Evolutionary conservation across 352 stramenopile species (phyloP), one percentile per base, ranked within the genome.

Genomic region (Globisporangium polare): DNA sequence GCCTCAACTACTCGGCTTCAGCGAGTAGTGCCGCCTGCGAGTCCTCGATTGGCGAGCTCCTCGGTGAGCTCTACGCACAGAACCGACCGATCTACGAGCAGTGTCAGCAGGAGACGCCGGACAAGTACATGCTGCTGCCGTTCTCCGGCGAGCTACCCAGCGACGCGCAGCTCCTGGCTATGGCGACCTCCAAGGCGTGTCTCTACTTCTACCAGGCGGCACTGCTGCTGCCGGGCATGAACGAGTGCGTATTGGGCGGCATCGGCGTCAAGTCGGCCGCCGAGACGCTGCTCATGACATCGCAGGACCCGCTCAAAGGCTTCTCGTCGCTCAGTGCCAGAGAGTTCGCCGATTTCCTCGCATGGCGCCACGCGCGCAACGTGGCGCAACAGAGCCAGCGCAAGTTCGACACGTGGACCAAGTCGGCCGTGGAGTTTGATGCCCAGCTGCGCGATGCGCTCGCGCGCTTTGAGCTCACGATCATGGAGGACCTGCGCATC

Each of bases 1-100:
- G 22, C 15, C 46, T 52, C 46, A 31, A 33, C 22, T 52, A 52
- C 22, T 39, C 33, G 15, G 33, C 33, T 39, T 39, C 33, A 39
- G 27, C 46, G 3, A 5, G n/a, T 5, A 31, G 17, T 33, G 27
- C 46, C 13, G 12, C 46, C 8, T 52, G 46, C 22, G 13, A 52
- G 13, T 17, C 46, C 13, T 26, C 20, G 12, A 31, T 52, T 20
- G 45, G 45, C 22, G 45, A 52, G 22, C 45, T 52, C 45, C 22
- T 52, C 10, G 22, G 45, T 2, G 45, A 52, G 45, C 45, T 52
- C 45, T 52, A 52, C 22, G 13, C 45, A 0, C 45, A 52, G 45
- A 52, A 52, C 45, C 45, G 22, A 13, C 15, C 17, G 12, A 17
- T 52, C 51, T 57, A 57, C 27, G 33, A 57, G 51, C 51, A 57